Evolutionary conservation across 192 early-diverging fungal species (phyloP).

Genomic region (Backusella luteola): DNA sequence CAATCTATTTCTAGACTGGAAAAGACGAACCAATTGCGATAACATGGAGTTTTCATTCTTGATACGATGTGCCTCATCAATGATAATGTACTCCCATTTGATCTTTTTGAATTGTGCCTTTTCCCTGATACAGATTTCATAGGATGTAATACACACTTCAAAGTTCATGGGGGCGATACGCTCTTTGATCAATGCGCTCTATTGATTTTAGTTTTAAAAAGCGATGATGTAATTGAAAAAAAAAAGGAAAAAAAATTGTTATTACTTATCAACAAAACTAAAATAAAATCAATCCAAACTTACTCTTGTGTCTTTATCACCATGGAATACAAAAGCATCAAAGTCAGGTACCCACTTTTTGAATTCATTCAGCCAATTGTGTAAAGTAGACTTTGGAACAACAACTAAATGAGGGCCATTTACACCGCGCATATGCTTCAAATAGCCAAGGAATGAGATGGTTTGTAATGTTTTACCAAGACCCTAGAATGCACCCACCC

Average conservation of each 20-base stretch:
- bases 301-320: conserved; percentile 81
- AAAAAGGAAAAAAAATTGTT: background rate
- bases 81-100: conserved; percentile 87
- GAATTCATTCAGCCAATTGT: conserved; percentile 96
- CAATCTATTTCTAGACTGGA: conserved; percentile 84
- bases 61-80: conserved; percentile 96
- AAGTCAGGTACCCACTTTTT: conserved; percentile 89
- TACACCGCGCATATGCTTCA: conserved; percentile 78
- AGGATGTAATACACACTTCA: conserved; percentile 94
- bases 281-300: conserved; percentile 5
- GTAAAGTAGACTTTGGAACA: conserved; percentile 94
- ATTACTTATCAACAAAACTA: background rate
- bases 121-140: conserved; percentile 94
- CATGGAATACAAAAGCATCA: conserved; percentile 87
- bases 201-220: background rate
- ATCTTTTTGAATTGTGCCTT: conserved; percentile 83
- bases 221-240: background rate
- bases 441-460: conserved; percentile 94
- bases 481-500: conserved; percentile 49
- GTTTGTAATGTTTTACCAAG: conserved; percentile 96
- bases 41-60: conserved; percentile 98
- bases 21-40: conserved; percentile 90
- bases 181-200: conserved; percentile 55
- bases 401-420: conserved; percentile 92
- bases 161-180: conserved; percentile 63